Conservation (phyloP, 2,329 filamentous ascomycete species). For the Ophiocordyceps camponoti-floridani region DNA sequence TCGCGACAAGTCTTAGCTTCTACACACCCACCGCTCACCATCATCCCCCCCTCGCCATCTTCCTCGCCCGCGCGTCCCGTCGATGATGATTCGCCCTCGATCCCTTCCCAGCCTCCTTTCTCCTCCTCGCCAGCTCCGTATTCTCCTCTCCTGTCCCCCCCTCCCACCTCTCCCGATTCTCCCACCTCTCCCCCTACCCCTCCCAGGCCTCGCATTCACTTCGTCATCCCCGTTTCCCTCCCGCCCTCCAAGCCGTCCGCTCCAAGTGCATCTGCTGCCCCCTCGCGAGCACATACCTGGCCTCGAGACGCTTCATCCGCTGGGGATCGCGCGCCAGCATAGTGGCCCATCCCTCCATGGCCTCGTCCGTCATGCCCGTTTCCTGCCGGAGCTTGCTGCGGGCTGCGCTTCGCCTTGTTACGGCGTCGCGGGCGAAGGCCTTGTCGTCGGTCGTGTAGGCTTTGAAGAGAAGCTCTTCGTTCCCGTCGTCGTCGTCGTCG, state of each 20-base stretch:
- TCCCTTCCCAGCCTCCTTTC: slow-evolving; percentile 70
- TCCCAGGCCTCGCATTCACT: slow-evolving; percentile 20
- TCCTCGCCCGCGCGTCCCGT: slow-evolving; percentile 48
- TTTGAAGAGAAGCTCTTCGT: slow-evolving; percentile 57
- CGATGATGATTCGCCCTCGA: slow-evolving; percentile 77
- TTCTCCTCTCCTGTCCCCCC: slow-evolving; percentile 49
- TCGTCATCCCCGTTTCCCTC: slow-evolving; percentile 40
- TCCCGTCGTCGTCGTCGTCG: slow-evolving; percentile 32
- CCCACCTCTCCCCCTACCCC: slow-evolving; percentile 27
- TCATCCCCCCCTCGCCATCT: slow-evolving; percentile 34
- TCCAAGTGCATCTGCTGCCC: slow-evolving; percentile 48
- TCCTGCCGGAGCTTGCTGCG: slow-evolving; percentile 50
- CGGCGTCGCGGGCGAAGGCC: slow-evolving; percentile 53
- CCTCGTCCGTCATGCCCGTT: slow-evolving; percentile 83
- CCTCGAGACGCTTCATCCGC: slow-evolving; percentile 51
- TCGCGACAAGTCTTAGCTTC: too few relatives aligned
- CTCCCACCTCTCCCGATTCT: slow-evolving; percentile 29
- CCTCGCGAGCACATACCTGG: slow-evolving; percentile 48
- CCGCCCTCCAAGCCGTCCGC: slow-evolving; percentile 46
- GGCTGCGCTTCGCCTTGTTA: slow-evolving; percentile 45
- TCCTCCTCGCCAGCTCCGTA: slow-evolving; percentile 52
- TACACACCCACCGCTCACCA: background rate
- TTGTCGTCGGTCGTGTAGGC: slow-evolving; percentile 47
- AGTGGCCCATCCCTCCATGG: slow-evolving; percentile 82
- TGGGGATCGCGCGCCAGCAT: slow-evolving; percentile 64